Evolutionary conservation across 345 rosid genomes (phyloP), one percentile per base, ranked within the genome.

Genomic region (Syzygium jambos): DNA sequence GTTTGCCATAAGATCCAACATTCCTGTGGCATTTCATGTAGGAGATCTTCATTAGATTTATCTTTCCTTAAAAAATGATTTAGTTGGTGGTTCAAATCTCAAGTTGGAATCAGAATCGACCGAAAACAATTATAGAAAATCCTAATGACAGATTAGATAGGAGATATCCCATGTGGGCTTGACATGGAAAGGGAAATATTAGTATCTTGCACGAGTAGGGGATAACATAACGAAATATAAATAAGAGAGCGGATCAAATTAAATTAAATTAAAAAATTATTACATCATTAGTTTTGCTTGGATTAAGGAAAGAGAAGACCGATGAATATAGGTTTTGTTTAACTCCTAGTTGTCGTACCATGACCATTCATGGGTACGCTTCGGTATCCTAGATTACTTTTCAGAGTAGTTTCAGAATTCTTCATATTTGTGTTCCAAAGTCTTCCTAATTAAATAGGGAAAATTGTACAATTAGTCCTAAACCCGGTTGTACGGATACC

Each of bases 401-500:
- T 61, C 29, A 27, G 2, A 61, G 25, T 61, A 4, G 29, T 61
- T 61, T 2, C 4, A 13, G 8, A 61, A 1, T 61, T 61, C 34
- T 61, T n/a, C 34, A 15, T n/a, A n/a, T 61, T n/a, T 61, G 34
- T 5, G 30, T n/a, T 61, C 34, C 1, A 2, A 27, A n/a, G 16
- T 61, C 9, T 61, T 61, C 68, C 68, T 27, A 27, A n/a, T 2
- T 61, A n/a, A 61, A 61, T 61, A 13, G 34, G 34, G 14, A 30
- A 57, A 57, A 25, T 25, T 25, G 7, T 57, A 25, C 0, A 0
- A 25, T 57, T 10, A 25, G 14, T 59, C 27, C 7, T 59, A 59
- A 59, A 25, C 30, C 12, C 1, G 5, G 2, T 0, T 5, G 7
- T 59, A 27, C 0, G 11, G 0, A 59, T 59, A 59, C 0, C 65